Percentiles rank a stretch among this genome's conserved stretches.
Conservation (phyloP, 176 grass and related monocot genomes). For the Chloris gayana region DNA sequence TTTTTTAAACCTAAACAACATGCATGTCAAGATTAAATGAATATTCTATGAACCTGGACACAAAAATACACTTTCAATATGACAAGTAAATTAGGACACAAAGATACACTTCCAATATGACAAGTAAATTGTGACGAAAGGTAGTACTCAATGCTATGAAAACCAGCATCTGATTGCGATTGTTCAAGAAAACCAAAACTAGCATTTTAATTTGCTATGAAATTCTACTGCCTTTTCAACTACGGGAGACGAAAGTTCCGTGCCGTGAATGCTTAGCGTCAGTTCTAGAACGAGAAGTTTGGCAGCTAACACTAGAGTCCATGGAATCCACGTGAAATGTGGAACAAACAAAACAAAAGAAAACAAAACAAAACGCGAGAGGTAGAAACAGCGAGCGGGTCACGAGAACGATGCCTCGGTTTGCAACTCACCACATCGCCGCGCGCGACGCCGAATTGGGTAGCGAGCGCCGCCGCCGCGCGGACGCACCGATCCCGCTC, state of each 20-base stretch:
- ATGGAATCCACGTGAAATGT: not conserved
- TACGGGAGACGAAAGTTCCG: not conserved
- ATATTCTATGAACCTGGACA: too few relatives aligned
- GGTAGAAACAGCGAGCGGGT: not conserved
- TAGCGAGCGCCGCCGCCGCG: slow-evolving; percentile 56
- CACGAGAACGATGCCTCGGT: not conserved
- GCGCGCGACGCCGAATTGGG: slow-evolving; percentile 52
- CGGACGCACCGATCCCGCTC: slow-evolving; percentile 45
- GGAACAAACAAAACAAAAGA: too few relatives aligned
- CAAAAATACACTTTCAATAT: too few relatives aligned
- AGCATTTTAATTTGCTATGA: not conserved
- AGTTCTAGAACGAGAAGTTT: not conserved
- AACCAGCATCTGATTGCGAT: not conserved
- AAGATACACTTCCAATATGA: too few relatives aligned
- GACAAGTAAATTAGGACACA: too few relatives aligned
- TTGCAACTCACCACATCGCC: slow-evolving; percentile 57
- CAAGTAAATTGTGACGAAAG: too few relatives aligned
- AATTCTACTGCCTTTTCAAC: not conserved
- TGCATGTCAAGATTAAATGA: too few relatives aligned
- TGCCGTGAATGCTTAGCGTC: not conserved
- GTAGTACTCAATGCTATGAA: not conserved
- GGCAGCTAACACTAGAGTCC: not conserved
- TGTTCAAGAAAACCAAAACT: not conserved
- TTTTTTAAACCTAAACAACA: too few relatives aligned
- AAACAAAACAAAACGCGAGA: not conserved